phyloP scores from a whole-genome alignment of 495 filamentous ascomycete genomes.

The Aspergillus wentii region DNA sequence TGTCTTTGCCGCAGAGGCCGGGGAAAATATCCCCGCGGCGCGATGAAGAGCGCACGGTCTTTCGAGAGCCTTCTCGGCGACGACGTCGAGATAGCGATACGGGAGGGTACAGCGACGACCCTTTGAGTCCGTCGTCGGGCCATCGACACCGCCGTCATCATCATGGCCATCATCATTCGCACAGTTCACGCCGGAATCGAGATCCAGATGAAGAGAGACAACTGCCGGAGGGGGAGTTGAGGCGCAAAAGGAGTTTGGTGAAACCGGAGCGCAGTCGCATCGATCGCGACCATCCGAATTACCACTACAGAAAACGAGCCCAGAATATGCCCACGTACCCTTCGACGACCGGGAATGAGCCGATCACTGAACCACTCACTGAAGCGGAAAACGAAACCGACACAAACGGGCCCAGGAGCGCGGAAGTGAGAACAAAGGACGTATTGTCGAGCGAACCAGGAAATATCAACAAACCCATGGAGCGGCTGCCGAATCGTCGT shows the following conservation, averaged over 20 bases:
- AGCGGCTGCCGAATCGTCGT: conserved; percentile 37
- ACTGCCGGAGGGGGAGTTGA: conserved; percentile 23
- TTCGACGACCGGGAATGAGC: conserved; percentile 88
- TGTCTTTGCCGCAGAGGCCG: conserved; percentile 68
- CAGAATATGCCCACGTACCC: conserved; percentile 79
- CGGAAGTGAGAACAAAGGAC: conserved; percentile 46
- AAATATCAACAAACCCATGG: conserved; percentile 45
- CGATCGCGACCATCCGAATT: conserved; percentile 83
- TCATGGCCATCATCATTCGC: conserved; percentile 24
- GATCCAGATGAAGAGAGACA: conserved; percentile 37
- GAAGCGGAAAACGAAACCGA: no score
- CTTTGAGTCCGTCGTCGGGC: conserved; percentile 29
- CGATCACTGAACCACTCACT: no score
- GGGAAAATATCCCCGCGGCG: conserved; percentile 52
- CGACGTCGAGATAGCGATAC: conserved; percentile 65
- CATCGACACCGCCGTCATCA: conserved; percentile 28
- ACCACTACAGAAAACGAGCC: conserved; percentile 80
- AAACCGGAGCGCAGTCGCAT: conserved; percentile 81
- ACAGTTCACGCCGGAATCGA: conserved; percentile 24
- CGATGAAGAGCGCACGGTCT: conserved; percentile 51
- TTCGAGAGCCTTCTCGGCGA: conserved; percentile 66
- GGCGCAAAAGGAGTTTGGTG: conserved; percentile 79
- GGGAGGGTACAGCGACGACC: conserved; percentile 45
- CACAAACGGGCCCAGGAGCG: conserved; percentile 50
- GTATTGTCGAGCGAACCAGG: conserved; percentile 30